These are phyloP conservation scores for Lentinula detonsa DNA, from an alignment of 768 basidiomycete species.

Conservation along the genomic window DNA sequence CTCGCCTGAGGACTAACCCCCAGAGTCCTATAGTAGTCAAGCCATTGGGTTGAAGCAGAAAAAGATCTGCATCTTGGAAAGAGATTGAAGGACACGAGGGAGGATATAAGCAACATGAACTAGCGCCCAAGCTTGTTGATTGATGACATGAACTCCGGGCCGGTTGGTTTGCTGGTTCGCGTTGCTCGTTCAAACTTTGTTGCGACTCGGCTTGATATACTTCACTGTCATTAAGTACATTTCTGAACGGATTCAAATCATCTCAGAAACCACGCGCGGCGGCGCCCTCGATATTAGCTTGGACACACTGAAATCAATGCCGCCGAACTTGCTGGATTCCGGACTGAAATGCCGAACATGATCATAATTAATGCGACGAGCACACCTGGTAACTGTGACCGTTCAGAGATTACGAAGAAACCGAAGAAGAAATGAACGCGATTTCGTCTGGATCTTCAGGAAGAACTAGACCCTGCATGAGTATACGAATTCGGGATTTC, in stretches of 20 bases:
- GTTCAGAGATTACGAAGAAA: background rate
- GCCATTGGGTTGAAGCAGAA: conserved; percentile 15
- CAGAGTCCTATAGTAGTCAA: conserved; percentile 34
- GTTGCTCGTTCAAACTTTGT: no score
- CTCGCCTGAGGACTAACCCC: conserved; percentile 30
- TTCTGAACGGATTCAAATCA: background rate
- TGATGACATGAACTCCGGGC: background rate
- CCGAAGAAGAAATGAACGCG: background rate
- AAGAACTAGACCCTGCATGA: background rate
- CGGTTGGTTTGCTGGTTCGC: background rate
- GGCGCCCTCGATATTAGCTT: background rate
- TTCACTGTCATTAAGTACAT: background rate
- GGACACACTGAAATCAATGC: no score
- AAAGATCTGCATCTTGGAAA: conserved; percentile 11
- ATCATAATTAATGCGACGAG: background rate
- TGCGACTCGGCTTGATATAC: background rate
- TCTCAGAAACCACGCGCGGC: background rate
- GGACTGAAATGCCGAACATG: no score
- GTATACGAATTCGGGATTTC: background rate
- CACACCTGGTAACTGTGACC: background rate
- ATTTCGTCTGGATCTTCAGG: background rate
- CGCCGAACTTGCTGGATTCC: no score
- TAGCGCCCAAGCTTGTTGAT: background rate
- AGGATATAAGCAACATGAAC: background rate
- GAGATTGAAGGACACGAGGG: background rate